These are phyloP conservation scores for Ustilago xerochloae DNA, from an alignment of 1,284 basidiomycete genomes.

Conservation along the genomic window DNA sequence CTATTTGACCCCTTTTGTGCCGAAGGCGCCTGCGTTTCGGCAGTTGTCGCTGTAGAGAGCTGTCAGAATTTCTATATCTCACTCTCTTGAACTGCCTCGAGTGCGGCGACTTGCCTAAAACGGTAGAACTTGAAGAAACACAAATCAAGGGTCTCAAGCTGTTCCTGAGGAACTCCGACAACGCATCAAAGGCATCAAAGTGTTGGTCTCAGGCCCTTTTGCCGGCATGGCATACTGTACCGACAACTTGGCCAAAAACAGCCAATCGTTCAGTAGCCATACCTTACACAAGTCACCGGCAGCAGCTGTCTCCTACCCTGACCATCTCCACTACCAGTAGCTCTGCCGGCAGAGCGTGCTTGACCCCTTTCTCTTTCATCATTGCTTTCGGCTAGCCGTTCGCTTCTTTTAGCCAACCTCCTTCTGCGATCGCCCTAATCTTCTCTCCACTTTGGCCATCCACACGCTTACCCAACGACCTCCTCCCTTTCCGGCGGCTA, in stretches of 20 bases:
- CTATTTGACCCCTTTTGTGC: not conserved
- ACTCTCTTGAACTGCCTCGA: not conserved
- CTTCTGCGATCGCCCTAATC: not conserved
- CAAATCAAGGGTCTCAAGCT: not conserved
- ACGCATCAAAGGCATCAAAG: constrained; percentile 1
- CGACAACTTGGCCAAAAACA: not conserved
- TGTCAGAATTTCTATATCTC: not conserved
- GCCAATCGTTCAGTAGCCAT: too few species aligned
- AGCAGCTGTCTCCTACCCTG: not conserved
- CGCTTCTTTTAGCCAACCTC: not conserved
- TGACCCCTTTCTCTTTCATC: not conserved
- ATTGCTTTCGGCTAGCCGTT: not conserved
- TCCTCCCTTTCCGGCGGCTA: not conserved
- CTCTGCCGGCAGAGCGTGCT: constrained; percentile 4
- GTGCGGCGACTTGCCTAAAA: not conserved
- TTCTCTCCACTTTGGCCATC: not conserved
- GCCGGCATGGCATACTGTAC: not conserved
- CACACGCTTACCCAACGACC: not conserved
- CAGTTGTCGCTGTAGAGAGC: not conserved
- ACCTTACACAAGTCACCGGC: not conserved
- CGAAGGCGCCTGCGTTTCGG: not conserved
- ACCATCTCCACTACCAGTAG: not conserved
- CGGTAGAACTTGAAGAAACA: not conserved
- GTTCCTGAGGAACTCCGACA: constrained; percentile 25
- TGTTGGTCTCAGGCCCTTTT: constrained; percentile 2